Base-by-base conservation (phyloP, 164 flowering plant species). In the Liriodendron chinense region DNA sequence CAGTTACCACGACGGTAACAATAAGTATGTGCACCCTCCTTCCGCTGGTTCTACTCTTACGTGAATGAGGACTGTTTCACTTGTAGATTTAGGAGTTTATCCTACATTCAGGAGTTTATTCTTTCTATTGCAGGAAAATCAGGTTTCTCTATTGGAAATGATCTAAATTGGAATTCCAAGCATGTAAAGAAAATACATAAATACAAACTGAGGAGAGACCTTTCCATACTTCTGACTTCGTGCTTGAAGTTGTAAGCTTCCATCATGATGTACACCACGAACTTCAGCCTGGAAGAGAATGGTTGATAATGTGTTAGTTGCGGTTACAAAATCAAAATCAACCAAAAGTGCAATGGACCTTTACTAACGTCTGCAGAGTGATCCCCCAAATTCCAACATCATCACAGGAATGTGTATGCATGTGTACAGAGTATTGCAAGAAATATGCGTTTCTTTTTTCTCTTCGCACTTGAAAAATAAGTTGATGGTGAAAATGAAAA, bases 181-280 rank as follows among this genome's bases (percentile, higher is more conserved):
- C 16, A 28, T 66, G 47, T 24, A 66, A 66, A 23, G 69, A 13
- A 25, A 66, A 26, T 28, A 64, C 12, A 7, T 24, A 47, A 56
- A 67, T 49, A 59, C 59, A 21, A 65, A 48, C 24, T 48, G 8
- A 75, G 67, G 22, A 71, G 73, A 50, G 7, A 94, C 99, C 99
- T 94, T 96, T 70, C 98, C 98, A 90, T 96, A 96, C 81, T 96
- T 94, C 78, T 92, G 97, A 83, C 98, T 96, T 85, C 99, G 87
- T 77, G 99, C 98, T 84, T 96, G 99, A 65, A 96, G 91, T 71
- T 96, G 98, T 72, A 91, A 80, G 75, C 88, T 87, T 72, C 98
- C 97, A 85, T 96, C 97, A 79, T 87, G 86, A 85, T 92, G 97
- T 71, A 89, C 82, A 80, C 89, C 93, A 71, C 99, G 97, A 70